Percentiles rank a stretch among this genome's conserved stretches.
Evolutionary conservation across 768 basidiomycete species (phyloP).

Genomic region (Serendipita vermifera): DNA sequence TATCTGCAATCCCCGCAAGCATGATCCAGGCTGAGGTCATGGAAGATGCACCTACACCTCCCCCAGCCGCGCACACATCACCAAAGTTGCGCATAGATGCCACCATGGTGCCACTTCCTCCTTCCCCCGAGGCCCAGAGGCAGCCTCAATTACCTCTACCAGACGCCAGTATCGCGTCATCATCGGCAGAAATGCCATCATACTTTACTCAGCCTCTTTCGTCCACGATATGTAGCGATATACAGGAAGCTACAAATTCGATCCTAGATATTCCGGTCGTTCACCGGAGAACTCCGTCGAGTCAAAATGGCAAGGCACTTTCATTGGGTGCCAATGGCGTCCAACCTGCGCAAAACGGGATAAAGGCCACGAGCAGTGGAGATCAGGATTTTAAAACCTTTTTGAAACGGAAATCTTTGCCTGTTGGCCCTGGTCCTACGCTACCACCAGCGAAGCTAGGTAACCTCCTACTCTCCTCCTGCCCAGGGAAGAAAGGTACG

Average conservation of each 20-base stretch:
- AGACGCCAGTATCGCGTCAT: conserved; percentile 19
- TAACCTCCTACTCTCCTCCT: conserved; percentile 81
- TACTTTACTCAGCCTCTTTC: conserved; percentile 11
- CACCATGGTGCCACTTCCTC: conserved; percentile 14
- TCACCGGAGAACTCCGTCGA: too few species aligned
- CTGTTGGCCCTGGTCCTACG: too few species aligned
- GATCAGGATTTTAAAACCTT: too few species aligned
- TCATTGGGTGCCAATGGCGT: too few species aligned
- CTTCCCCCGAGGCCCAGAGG: neutral
- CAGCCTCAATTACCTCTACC: neutral
- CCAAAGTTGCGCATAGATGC: conserved; percentile 7
- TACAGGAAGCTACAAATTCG: conserved; percentile 4
- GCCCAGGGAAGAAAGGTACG: conserved; percentile 87
- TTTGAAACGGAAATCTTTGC: too few species aligned
- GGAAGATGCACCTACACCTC: conserved; percentile 13
- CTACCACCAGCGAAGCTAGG: too few species aligned
- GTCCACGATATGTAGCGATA: neutral
- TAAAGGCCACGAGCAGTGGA: too few species aligned
- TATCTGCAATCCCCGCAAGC: conserved; percentile 6
- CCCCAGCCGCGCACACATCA: conserved; percentile 12
- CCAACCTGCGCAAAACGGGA: too few species aligned
- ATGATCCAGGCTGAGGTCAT: neutral
- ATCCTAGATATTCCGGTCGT: too few species aligned
- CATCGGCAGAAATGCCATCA: conserved; percentile 16
- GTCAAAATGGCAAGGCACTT: too few species aligned